Evolutionary conservation across 2,329 filamentous ascomycete genomes (phyloP).

Genomic region (Clonostachys rosea): DNA sequence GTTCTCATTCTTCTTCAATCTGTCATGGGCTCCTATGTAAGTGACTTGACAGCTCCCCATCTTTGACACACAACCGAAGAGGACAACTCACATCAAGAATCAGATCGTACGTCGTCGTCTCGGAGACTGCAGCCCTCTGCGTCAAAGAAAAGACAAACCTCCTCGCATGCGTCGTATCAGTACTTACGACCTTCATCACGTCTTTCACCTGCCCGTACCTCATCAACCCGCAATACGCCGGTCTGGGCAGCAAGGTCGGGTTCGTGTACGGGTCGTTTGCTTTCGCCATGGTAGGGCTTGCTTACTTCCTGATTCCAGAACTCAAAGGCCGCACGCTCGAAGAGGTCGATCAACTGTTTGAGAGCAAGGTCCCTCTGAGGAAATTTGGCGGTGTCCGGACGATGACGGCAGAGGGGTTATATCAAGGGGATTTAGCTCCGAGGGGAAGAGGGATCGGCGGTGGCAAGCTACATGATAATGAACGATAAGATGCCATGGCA

Average conservation of each 20-base stretch:
- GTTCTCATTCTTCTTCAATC: conserved; percentile 13
- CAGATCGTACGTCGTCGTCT: conserved; percentile 17
- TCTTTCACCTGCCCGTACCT: conserved; percentile 30
- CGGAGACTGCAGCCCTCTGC: conserved; percentile 12
- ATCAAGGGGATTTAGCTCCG: too few species aligned
- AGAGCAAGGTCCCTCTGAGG: neutral
- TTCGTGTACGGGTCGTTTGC: conserved; percentile 24
- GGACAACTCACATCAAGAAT: neutral
- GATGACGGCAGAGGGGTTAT: too few species aligned
- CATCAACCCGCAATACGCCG: conserved; percentile 23
- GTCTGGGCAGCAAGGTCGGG: conserved; percentile 24
- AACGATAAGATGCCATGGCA: too few species aligned
- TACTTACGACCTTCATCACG: conserved; percentile 20
- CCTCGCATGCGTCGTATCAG: conserved; percentile 16
- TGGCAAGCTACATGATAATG: too few species aligned
- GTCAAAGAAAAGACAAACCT: conserved; percentile 23
- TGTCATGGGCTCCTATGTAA: conserved; percentile 19
- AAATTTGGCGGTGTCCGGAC: neutral
- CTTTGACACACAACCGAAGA: too few species aligned
- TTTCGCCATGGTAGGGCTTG: conserved; percentile 12
- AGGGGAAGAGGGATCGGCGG: too few species aligned
- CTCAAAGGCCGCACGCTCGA: conserved; percentile 10
- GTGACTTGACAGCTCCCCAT: neutral
- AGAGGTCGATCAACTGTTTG: conserved; percentile 3
- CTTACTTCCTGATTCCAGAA: conserved; percentile 27